Percentiles rank a stretch among this genome's conserved stretches.
Conservation (phyloP, 176 grass and related monocot species). For the Poa annua region DNA sequence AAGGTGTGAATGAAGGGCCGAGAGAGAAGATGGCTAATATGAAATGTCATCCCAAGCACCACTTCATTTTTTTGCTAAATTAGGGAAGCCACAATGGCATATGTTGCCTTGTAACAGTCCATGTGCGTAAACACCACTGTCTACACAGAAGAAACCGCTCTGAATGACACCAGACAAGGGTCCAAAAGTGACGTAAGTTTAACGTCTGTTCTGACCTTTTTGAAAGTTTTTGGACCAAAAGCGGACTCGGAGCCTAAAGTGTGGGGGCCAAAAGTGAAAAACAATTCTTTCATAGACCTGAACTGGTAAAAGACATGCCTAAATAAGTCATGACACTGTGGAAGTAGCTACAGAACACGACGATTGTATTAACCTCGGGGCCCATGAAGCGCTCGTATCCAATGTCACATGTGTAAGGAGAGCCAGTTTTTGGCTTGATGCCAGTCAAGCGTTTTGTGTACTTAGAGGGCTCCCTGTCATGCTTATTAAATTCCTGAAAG, state of each 20-base stretch:
- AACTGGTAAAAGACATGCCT: background rate
- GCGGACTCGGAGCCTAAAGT: background rate
- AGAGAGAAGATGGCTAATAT: background rate
- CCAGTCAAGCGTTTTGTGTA: conserved; percentile 84
- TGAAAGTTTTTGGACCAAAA: background rate
- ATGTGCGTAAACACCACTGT: background rate
- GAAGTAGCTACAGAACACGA: conserved; percentile 1
- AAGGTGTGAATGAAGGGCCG: background rate
- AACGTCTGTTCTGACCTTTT: background rate
- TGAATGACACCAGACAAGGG: background rate
- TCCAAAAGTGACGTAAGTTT: background rate
- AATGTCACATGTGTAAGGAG: conserved; percentile 78
- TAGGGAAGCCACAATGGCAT: background rate
- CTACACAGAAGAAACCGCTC: background rate
- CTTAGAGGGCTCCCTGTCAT: conserved; percentile 89
- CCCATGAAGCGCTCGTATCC: conserved; percentile 99
- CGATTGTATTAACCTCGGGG: conserved; percentile 68
- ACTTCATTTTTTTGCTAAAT: background rate
- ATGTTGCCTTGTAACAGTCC: background rate
- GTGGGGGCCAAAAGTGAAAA: background rate
- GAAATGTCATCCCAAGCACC: background rate
- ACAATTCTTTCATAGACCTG: background rate
- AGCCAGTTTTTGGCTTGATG: conserved; percentile 83
- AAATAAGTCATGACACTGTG: background rate
- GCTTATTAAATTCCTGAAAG: conserved; percentile 95